Conservation (phyloP, 106 monocot genomes). For the Phalaenopsis equestris region DNA sequence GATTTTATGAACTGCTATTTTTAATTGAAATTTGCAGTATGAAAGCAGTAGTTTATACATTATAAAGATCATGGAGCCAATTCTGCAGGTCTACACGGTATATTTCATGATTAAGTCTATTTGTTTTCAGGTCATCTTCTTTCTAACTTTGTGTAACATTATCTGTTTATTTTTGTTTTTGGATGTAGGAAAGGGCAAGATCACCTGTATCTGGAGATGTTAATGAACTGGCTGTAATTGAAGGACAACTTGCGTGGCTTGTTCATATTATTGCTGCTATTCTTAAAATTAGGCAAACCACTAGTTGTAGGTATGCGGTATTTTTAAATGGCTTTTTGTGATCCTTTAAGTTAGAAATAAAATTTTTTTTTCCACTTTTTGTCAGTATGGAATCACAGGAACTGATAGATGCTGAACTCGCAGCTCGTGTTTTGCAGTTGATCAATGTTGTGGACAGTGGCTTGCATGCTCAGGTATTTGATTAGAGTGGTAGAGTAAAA, state of each 20-base stretch:
- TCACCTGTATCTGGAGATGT: slow-evolving; percentile 43
- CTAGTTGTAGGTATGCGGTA: slow-evolving; percentile 46
- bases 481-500: neutral
- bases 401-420: slow-evolving; percentile 95
- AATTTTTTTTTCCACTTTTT: neutral
- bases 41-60: slow-evolving; percentile 81
- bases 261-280: slow-evolving; percentile 97
- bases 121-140: neutral
- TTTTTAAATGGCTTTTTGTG: slow-evolving; percentile 1
- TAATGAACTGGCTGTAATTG: slow-evolving; percentile 60
- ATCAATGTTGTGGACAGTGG: slow-evolving; percentile 90
- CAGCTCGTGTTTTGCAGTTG: slow-evolving; percentile 90
- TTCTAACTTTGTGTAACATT: neutral
- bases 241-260: slow-evolving; percentile 89
- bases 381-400: slow-evolving; percentile 80
- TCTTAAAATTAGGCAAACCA: slow-evolving; percentile 75
- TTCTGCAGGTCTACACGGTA: slow-evolving; percentile 91
- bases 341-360: neutral
- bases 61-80: slow-evolving; percentile 91
- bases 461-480: slow-evolving; percentile 73
- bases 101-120: neutral
- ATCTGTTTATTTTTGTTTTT: slow-evolving; percentile 7
- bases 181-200: slow-evolving; percentile 63
- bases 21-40: slow-evolving; percentile 50
- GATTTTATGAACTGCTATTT: slow-evolving; percentile 1